Conservation (phyloP, 106 monocot species). For the Dendrobium officinale region DNA sequence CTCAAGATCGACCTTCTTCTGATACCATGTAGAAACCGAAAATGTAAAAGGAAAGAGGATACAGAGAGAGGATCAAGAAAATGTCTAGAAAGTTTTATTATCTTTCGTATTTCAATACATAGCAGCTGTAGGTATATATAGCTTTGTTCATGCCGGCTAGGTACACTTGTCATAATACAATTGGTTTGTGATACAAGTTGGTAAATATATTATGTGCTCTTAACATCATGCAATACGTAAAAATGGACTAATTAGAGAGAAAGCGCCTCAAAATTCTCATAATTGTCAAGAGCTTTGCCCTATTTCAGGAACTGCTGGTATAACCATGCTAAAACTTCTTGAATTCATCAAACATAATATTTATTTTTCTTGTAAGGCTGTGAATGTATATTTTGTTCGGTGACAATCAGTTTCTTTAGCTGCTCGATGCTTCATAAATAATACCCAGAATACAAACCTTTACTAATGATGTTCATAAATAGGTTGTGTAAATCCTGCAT, state of each 20-base stretch:
- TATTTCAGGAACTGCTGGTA: slow-evolving; percentile 7
- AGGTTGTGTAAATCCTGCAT: neutral
- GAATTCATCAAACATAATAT: neutral
- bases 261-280: slow-evolving; percentile 6
- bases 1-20: too few relatives aligned
- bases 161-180: too few relatives aligned
- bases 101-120: too few relatives aligned
- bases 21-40: too few relatives aligned
- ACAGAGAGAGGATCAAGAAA: too few relatives aligned
- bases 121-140: too few relatives aligned
- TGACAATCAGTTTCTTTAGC: neutral
- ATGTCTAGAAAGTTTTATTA: too few relatives aligned
- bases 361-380: neutral
- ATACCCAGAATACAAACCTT: neutral
- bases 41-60: too few relatives aligned
- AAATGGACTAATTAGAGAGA: neutral
- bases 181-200: too few relatives aligned
- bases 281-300: neutral
- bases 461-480: neutral
- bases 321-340: neutral
- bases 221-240: too few relatives aligned
- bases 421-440: neutral
- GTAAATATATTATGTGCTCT: too few relatives aligned
- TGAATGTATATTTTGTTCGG: neutral
- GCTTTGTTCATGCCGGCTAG: too few relatives aligned